Conservation (phyloP, 768 basidiomycete species). For the Cyclocybe cylindracea region DNA sequence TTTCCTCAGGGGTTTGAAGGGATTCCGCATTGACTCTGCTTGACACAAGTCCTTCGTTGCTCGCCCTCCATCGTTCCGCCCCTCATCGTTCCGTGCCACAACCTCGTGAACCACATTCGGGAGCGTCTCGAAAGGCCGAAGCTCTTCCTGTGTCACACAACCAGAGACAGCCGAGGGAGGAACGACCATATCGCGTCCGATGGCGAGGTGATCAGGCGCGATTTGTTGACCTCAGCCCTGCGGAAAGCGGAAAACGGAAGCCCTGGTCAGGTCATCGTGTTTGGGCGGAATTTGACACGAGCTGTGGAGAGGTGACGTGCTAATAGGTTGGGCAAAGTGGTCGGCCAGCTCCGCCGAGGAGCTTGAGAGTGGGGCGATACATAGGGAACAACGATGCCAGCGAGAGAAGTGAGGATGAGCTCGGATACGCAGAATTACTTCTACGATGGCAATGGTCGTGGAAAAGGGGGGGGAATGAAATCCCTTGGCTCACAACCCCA, state of each 20-base stretch:
- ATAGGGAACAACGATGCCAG: constrained; percentile 59
- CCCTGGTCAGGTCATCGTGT: constrained; percentile 89
- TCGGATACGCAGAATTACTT: constrained; percentile 85
- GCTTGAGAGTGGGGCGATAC: constrained; percentile 84
- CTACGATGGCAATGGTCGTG: constrained; percentile 74
- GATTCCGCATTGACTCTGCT: constrained; percentile 42
- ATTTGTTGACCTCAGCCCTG: constrained; percentile 68
- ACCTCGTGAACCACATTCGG: constrained; percentile 51
- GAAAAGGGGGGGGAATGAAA: too few relatives aligned
- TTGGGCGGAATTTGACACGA: constrained; percentile 97
- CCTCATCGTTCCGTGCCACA: background rate
- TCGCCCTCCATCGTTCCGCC: background rate
- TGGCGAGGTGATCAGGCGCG: constrained; percentile 55
- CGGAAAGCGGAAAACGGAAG: too few relatives aligned
- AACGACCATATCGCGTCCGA: constrained; percentile 73
- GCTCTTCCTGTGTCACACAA: constrained; percentile 36
- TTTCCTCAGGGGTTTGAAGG: constrained; percentile 65
- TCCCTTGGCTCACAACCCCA: constrained; percentile 15
- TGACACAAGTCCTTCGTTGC: constrained; percentile 28
- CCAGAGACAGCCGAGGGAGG: constrained; percentile 32
- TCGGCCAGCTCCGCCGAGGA: constrained; percentile 87
- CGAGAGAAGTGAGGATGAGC: constrained; percentile 74
- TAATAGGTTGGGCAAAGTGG: constrained; percentile 92
- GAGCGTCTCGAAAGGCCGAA: constrained; percentile 52
- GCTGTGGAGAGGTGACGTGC: constrained; percentile 85